Percentiles rank a stretch among this genome's conserved stretches.
Evolutionary conservation across 129 eudicot genomes (phyloP).

Genomic region (Kitagawia praeruptora): DNA sequence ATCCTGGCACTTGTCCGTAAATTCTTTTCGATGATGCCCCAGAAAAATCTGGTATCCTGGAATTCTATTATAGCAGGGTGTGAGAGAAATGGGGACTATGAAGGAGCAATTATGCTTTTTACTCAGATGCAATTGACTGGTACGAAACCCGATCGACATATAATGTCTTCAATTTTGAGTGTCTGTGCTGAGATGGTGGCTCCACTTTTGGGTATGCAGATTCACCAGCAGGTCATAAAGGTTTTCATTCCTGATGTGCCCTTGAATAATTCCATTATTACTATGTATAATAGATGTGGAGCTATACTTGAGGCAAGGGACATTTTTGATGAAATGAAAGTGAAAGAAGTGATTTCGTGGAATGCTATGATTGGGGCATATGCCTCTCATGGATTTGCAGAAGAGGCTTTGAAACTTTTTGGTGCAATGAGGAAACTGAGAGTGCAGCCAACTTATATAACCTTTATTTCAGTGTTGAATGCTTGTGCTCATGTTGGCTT

Average conservation of each 20-base stretch:
- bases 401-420: not conserved
- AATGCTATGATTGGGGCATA: slow-evolving; percentile 6
- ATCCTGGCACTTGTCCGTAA: slow-evolving; percentile 28
- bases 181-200: slow-evolving; percentile 4
- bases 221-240: not conserved
- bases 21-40: slow-evolving; percentile 37
- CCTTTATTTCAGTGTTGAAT: slow-evolving; percentile 5
- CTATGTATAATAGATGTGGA: slow-evolving; percentile 1
- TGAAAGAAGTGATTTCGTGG: not conserved
- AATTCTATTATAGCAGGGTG: slow-evolving; percentile 25
- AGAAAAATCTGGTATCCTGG: slow-evolving; percentile 41
- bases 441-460: slow-evolving; percentile 6
- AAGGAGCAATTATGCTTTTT: slow-evolving; percentile 1
- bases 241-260: slow-evolving; percentile 7
- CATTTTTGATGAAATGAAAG: not conserved
- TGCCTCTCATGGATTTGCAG: slow-evolving; percentile 9
- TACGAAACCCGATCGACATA: slow-evolving; percentile 4
- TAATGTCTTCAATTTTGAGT: not conserved
- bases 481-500: not conserved
- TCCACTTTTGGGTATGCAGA: not conserved
- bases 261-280: slow-evolving; percentile 4
- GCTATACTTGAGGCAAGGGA: not conserved
- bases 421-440: not conserved
- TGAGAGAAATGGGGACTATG: not conserved
- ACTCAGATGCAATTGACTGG: not conserved